Percentiles rank a stretch among this genome's conserved stretches.
These are phyloP conservation scores for Colletotrichum lupini DNA, from an alignment of 2,329 filamentous ascomycete species.

Conservation along the genomic window DNA sequence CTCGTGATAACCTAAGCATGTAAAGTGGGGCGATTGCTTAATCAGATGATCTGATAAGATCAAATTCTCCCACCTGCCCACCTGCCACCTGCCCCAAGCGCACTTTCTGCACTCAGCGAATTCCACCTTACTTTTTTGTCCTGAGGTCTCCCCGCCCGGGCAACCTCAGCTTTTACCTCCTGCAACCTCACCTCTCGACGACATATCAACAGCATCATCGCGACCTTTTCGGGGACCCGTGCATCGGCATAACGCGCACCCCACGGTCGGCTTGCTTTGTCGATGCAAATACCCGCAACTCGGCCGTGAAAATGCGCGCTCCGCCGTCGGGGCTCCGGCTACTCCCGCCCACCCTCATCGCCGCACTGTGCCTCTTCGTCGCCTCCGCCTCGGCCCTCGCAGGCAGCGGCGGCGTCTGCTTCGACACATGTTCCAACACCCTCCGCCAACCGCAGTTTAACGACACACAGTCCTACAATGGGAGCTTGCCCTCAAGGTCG, in stretches of 20 bases:
- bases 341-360: background rate
- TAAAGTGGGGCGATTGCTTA: background rate
- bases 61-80: slow-evolving; percentile 10
- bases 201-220: background rate
- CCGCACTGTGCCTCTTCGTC: slow-evolving; percentile 21
- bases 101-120: background rate
- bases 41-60: slow-evolving; percentile 39
- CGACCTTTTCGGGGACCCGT: background rate
- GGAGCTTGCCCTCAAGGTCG: slow-evolving; percentile 32
- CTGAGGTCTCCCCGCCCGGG: background rate
- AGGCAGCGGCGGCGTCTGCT: slow-evolving; percentile 40
- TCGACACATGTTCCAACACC: slow-evolving; percentile 45
- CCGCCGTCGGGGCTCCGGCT: slow-evolving; percentile 2
- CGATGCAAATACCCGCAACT: slow-evolving; percentile 14
- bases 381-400: slow-evolving; percentile 15
- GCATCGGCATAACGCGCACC: background rate
- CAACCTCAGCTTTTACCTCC: background rate
- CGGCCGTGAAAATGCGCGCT: slow-evolving; percentile 28
- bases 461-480: slow-evolving; percentile 39
- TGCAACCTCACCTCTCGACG: background rate
- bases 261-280: background rate
- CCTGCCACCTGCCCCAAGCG: background rate
- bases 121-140: background rate
- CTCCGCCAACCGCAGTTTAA: slow-evolving; percentile 45
- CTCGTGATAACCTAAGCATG: slow-evolving; percentile 20